Conservation (phyloP, 805 yeast species). For the Candida andamanensis region DNA sequence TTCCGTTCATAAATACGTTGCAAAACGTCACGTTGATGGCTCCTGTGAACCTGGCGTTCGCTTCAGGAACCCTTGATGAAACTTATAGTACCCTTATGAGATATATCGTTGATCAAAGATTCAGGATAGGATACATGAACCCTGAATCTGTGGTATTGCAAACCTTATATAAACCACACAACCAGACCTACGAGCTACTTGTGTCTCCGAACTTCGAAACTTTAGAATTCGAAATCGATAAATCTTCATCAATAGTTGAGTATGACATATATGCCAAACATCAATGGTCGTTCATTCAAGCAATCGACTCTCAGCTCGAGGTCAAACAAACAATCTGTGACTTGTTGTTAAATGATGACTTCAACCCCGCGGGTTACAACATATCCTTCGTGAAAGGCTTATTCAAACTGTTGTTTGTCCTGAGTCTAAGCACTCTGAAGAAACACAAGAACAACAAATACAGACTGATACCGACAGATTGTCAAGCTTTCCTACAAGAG, state of each 20-base stretch:
- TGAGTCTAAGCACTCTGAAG: not conserved
- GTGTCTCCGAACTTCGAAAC: conserved; percentile 22
- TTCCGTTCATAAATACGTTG: conserved; percentile 56
- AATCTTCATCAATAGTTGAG: conserved; percentile 48
- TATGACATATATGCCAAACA: conserved; percentile 54
- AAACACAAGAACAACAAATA: conserved; percentile 8
- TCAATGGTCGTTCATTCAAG: conserved; percentile 65
- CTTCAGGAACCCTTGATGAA: not conserved
- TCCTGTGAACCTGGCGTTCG: conserved; percentile 75
- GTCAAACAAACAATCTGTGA: conserved; percentile 30
- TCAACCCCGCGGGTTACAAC: conserved; percentile 15
- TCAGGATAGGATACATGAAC: conserved; percentile 27
- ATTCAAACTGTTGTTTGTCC: conserved; percentile 17
- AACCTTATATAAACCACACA: conserved; percentile 21
- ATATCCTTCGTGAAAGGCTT: conserved; percentile 23
- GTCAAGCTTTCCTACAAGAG: conserved; percentile 23
- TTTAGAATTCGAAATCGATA: conserved; percentile 35
- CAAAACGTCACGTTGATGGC: conserved; percentile 71
- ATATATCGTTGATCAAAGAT: conserved; percentile 29
- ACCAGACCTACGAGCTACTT: conserved; percentile 17
- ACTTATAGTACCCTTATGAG: conserved; percentile 14
- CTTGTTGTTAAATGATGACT: conserved; percentile 31
- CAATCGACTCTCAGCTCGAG: conserved; percentile 45
- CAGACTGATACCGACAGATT: conserved; percentile 15
- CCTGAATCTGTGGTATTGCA: conserved; percentile 20